Percentiles rank a stretch among this genome's conserved stretches.
phyloP scores from a whole-genome alignment of 208 protist genomes.

The Leishmania lainsoni region DNA sequence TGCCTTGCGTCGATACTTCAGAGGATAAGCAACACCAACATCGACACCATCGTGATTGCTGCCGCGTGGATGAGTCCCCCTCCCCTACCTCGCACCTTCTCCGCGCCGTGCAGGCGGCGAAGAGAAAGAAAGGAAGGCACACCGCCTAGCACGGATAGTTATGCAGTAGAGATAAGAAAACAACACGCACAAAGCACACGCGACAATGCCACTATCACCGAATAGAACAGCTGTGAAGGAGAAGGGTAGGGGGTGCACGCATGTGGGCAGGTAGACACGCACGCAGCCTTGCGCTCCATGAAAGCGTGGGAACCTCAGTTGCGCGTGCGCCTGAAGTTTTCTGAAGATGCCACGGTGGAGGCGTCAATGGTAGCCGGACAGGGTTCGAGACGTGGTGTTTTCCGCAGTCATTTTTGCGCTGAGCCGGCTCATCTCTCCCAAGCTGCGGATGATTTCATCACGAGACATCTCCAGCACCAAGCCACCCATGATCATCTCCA shows the following conservation, averaged over 20 bases:
- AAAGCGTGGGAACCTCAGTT: background rate
- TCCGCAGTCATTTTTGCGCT: conserved; percentile 25
- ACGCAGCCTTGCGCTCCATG: background rate
- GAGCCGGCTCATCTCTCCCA: conserved; percentile 64
- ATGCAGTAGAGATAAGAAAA: background rate
- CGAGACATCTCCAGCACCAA: conserved; percentile 98
- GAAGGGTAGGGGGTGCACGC: background rate
- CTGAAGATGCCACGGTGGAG: background rate
- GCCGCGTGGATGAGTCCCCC: background rate
- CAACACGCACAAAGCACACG: background rate
- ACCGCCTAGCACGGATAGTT: background rate
- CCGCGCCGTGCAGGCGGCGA: background rate
- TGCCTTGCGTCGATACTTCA: background rate
- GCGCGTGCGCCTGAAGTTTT: too few species aligned
- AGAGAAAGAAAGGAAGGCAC: background rate
- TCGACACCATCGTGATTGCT: background rate
- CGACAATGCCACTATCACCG: background rate
- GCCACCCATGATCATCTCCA: conserved; percentile 98
- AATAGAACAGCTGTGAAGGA: background rate
- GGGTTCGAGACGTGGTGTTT: conserved; percentile 11
- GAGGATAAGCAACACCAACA: background rate
- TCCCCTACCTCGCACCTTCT: background rate
- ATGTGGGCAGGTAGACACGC: background rate
- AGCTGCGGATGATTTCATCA: conserved; percentile 81
- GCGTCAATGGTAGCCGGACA: conserved; percentile 29